Conservation (phyloP, 139 green algal species). For the Tetradesmus lagerheimii region DNA sequence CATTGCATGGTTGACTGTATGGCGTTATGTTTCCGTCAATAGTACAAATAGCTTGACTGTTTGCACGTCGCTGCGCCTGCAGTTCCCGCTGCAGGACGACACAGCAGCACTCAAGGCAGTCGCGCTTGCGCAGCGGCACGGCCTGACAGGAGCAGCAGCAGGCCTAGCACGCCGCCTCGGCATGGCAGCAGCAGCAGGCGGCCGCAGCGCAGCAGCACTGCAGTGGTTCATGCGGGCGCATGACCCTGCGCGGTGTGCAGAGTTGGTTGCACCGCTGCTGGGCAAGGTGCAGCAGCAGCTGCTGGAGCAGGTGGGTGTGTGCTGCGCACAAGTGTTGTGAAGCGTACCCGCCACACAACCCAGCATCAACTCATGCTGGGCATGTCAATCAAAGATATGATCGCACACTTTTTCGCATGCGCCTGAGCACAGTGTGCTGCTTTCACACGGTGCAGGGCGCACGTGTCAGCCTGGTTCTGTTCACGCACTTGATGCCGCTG, state of each 20-base stretch:
- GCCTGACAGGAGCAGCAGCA: constrained; percentile 45
- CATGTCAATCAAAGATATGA: too few relatives aligned
- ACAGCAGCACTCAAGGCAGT: constrained; percentile 53
- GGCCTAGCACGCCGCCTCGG: constrained; percentile 53
- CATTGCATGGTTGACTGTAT: too few relatives aligned
- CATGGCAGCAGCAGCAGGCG: constrained; percentile 50
- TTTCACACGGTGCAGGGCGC: too few relatives aligned
- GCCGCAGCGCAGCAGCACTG: constrained; percentile 47
- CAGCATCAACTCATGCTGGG: background rate
- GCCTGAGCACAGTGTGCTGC: too few relatives aligned
- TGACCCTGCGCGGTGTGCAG: constrained; percentile 52
- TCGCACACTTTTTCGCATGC: too few relatives aligned
- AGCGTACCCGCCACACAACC: too few relatives aligned
- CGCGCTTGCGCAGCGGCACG: constrained; percentile 50
- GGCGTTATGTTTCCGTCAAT: too few relatives aligned
- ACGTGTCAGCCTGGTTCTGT: too few relatives aligned
- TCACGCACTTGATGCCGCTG: too few relatives aligned
- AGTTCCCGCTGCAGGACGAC: constrained; percentile 24
- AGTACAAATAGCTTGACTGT: too few relatives aligned
- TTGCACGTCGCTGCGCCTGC: background rate
- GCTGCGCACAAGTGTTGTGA: too few relatives aligned
- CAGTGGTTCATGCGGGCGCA: constrained; percentile 53
- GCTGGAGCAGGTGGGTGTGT: constrained; percentile 33
- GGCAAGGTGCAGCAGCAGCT: constrained; percentile 39
- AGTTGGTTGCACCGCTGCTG: constrained; percentile 52